These are phyloP conservation scores for Pleurotus ostreatus DNA, from an alignment of 768 basidiomycete species.

Conservation along the genomic window DNA sequence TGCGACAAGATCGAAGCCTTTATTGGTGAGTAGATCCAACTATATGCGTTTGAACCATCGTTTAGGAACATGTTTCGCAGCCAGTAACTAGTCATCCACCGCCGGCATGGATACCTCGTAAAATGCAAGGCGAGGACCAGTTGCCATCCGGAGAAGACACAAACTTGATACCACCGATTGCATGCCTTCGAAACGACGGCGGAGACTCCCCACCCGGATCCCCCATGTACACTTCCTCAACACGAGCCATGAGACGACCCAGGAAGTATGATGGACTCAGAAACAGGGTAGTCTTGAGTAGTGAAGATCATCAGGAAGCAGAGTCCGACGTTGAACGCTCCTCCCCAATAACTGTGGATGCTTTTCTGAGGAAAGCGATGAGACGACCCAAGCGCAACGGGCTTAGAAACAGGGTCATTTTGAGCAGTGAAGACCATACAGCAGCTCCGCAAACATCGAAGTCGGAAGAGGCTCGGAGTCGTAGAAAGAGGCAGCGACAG, in stretches of 20 bases:
- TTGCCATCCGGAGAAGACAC: neutral
- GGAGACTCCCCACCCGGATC: neutral
- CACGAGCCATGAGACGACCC: neutral
- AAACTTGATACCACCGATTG: neutral
- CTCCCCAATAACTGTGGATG: neutral
- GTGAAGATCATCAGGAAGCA: neutral
- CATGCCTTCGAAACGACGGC: neutral
- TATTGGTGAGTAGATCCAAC: too few species aligned
- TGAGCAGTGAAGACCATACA: conserved; percentile 1
- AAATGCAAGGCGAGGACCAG: too few species aligned
- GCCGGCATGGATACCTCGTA: neutral
- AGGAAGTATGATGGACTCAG: neutral
- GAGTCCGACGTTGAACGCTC: neutral
- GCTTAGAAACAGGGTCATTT: neutral
- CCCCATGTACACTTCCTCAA: too few species aligned
- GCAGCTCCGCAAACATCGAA: neutral
- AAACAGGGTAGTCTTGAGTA: neutral
- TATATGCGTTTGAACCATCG: too few species aligned
- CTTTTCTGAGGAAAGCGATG: neutral
- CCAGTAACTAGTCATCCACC: conserved; percentile 1
- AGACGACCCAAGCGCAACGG: neutral
- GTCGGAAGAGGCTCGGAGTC: neutral
- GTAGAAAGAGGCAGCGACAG: neutral
- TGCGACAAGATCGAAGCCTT: too few species aligned
- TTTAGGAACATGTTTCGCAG: neutral